phyloP scores from a whole-genome alignment of 352 stramenopile species.

The Aphanomyces invadans region DNA sequence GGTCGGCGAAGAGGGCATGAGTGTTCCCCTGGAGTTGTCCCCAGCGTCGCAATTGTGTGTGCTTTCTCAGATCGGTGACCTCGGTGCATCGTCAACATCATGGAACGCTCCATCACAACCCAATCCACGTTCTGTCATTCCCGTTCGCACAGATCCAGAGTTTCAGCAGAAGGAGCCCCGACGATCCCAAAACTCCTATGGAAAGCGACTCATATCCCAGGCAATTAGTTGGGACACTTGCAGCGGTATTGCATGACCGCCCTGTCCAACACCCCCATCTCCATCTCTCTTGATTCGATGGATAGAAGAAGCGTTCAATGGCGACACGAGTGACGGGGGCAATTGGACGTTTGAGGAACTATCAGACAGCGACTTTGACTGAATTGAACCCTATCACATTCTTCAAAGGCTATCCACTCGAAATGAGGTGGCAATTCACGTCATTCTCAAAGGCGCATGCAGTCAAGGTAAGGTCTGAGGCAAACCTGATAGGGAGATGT shows the following conservation, averaged over 20 bases:
- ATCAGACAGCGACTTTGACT: conserved; percentile 25
- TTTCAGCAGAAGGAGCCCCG: background rate
- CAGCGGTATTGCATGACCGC: conserved; percentile 1
- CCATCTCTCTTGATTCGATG: too few relatives aligned
- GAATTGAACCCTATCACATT: background rate
- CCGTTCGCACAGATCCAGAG: too few relatives aligned
- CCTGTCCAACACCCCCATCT: background rate
- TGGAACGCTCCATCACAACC: too few relatives aligned
- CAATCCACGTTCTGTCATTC: too few relatives aligned
- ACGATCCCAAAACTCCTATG: background rate
- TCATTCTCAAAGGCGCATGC: too few relatives aligned
- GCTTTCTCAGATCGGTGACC: conserved; percentile 13
- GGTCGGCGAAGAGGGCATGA: background rate
- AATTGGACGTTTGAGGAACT: conserved; percentile 11
- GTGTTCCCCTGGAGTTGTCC: conserved; percentile 7
- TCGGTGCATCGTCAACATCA: background rate
- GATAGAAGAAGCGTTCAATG: conserved; percentile 16
- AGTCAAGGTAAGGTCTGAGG: too few relatives aligned
- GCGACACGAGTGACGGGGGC: conserved; percentile 3
- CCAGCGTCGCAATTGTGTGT: conserved; percentile 20
- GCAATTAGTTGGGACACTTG: conserved; percentile 17
- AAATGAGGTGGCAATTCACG: too few relatives aligned
- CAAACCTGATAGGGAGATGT: too few relatives aligned
- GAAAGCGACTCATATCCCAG: background rate
- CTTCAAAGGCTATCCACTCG: too few relatives aligned